A percentile compares a stretch with the other conserved stretches of the same genome.
phyloP scores from a whole-genome alignment of 352 stramenopile species.

The Phytophthora multivora region DNA sequence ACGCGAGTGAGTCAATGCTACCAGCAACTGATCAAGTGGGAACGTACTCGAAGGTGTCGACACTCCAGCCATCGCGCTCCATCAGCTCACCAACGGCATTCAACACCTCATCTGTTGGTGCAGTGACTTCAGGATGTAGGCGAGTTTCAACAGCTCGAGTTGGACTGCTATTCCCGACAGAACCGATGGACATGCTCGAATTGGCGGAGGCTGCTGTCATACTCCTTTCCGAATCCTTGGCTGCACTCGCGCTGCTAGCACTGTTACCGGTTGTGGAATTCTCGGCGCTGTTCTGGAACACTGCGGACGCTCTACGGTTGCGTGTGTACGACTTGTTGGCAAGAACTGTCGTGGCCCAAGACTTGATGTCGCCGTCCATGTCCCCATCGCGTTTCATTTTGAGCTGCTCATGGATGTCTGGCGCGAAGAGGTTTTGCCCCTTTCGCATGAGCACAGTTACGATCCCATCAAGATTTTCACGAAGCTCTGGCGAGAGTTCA shows the following conservation, averaged over 20 bases:
- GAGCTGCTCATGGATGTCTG: conserved; percentile 83
- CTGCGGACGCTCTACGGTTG: conserved; percentile 58
- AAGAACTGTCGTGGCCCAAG: conserved; percentile 75
- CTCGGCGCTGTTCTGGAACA: conserved; percentile 39
- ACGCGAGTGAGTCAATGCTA: conserved; percentile 5
- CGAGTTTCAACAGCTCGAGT: conserved; percentile 48
- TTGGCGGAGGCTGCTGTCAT: conserved; percentile 22
- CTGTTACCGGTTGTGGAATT: conserved; percentile 15
- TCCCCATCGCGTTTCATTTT: conserved; percentile 73
- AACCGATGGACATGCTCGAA: conserved; percentile 17
- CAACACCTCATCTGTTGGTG: conserved; percentile 63
- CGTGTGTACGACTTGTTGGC: conserved; percentile 82
- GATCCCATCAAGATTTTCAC: conserved; percentile 78
- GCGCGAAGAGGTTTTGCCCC: conserved; percentile 79
- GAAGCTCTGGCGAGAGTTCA: conserved; percentile 62
- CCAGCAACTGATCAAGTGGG: not conserved
- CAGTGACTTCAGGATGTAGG: conserved; percentile 65
- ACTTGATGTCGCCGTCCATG: conserved; percentile 79
- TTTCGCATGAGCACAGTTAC: conserved; percentile 80
- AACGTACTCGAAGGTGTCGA: conserved; percentile 73
- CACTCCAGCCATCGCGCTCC: conserved; percentile 75
- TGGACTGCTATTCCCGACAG: conserved; percentile 2
- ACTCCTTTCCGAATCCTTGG: conserved; percentile 27
- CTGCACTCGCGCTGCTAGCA: not conserved
- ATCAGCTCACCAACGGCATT: conserved; percentile 73